phyloP scores from a whole-genome alignment of 257 asterid genomes.

The Solanum clarkiae region DNA sequence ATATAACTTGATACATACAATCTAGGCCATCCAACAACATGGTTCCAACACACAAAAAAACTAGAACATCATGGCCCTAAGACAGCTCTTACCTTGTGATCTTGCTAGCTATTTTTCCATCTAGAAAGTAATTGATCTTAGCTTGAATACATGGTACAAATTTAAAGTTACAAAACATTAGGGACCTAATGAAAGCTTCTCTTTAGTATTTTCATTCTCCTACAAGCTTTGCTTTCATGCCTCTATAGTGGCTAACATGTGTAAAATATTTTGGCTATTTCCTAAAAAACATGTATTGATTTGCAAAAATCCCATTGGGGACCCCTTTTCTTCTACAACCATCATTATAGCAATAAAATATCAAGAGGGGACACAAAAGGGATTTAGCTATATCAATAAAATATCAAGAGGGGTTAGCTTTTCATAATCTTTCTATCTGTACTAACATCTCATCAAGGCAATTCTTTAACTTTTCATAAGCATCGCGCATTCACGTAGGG shows the following conservation, averaged over 20 bases:
- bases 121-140: constrained; percentile 4
- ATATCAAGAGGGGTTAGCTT: not conserved
- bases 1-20: not conserved
- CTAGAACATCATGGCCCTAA: not conserved
- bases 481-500: not conserved
- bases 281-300: not conserved
- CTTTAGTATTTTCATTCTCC: constrained; percentile 4
- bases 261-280: constrained; percentile 9
- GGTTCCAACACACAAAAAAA: not conserved
- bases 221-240: constrained; percentile 12
- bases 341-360: not conserved
- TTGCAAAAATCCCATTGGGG: not conserved
- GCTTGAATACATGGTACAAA: constrained; percentile 24
- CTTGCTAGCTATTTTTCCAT: constrained; percentile 1
- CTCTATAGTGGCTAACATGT: constrained; percentile 50
- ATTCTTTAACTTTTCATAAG: not conserved
- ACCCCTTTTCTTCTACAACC: not conserved
- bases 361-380: not conserved
- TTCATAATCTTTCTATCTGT: not conserved
- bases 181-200: constrained; percentile 28
- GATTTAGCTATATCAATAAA: not conserved
- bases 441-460: not conserved
- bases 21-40: not conserved
- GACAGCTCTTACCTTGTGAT: constrained; percentile 17
- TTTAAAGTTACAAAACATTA: constrained; percentile 26